Percentiles rank a stretch among this genome's conserved stretches.
Conservation (phyloP, 208 protist species). For the Crithidia fasciculata region DNA sequence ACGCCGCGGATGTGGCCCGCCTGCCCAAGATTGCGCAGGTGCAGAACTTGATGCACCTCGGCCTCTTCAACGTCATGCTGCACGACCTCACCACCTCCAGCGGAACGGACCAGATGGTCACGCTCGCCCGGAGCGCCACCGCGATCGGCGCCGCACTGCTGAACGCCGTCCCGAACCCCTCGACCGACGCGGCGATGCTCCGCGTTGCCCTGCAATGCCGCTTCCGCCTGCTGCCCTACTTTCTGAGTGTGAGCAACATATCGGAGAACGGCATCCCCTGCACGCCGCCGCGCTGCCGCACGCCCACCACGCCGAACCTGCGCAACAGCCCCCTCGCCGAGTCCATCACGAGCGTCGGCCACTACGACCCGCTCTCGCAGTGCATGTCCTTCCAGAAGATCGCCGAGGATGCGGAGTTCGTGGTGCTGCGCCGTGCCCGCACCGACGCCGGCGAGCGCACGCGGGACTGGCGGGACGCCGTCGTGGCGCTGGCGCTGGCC, state of each 20-base stretch:
- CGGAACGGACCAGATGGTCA: constrained; percentile 72
- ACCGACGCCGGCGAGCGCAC: constrained; percentile 28
- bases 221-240: constrained; percentile 74
- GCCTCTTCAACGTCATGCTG: constrained; percentile 82
- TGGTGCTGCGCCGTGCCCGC: constrained; percentile 56
- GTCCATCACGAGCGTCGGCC: constrained; percentile 51
- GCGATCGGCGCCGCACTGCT: constrained; percentile 45
- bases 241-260: constrained; percentile 64
- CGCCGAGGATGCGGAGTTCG: constrained; percentile 67
- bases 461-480: constrained; percentile 51
- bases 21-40: constrained; percentile 55
- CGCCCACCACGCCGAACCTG: constrained; percentile 43
- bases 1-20: constrained; percentile 43
- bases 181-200: constrained; percentile 42
- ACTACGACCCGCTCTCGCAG: constrained; percentile 73
- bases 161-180: constrained; percentile 43
- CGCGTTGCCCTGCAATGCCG: constrained; percentile 66
- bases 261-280: constrained; percentile 51
- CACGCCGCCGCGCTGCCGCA: constrained; percentile 42
- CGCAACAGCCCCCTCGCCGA: constrained; percentile 66
- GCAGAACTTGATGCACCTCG: constrained; percentile 65
- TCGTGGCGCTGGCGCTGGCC: constrained; percentile 48
- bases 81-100: constrained; percentile 56
- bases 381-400: constrained; percentile 65
- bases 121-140: constrained; percentile 64